A percentile compares a stretch with the other conserved stretches of the same genome.
These are phyloP conservation scores for Alternaria conjuncta DNA, from an alignment of 2,329 filamentous ascomycete species.

Conservation along the genomic window DNA sequence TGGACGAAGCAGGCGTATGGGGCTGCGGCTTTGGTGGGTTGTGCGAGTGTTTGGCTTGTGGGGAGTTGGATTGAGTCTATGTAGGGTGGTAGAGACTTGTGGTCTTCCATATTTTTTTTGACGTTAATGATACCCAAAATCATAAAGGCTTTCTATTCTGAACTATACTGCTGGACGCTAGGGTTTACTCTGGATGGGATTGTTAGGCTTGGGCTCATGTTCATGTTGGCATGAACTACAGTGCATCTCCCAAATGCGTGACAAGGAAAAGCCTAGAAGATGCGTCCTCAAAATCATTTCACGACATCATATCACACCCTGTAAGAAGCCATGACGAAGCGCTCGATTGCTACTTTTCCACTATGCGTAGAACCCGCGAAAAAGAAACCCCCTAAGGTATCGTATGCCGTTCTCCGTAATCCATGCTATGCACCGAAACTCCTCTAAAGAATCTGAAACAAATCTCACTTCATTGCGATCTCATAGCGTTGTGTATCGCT, in stretches of 20 bases:
- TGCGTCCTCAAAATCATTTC: accelerated
- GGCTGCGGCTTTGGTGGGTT: slow-evolving; percentile 47
- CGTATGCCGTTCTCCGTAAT: slow-evolving; percentile 1
- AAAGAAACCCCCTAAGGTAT: slow-evolving; percentile 5
- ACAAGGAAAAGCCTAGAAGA: background rate
- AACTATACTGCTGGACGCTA: background rate
- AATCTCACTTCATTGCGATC: background rate
- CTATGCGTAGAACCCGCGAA: background rate
- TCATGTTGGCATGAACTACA: background rate
- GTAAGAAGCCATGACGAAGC: background rate
- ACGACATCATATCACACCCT: background rate
- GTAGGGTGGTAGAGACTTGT: slow-evolving; percentile 3
- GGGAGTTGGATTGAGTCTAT: slow-evolving; percentile 49
- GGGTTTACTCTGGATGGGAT: background rate
- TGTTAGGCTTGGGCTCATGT: background rate
- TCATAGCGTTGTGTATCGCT: background rate
- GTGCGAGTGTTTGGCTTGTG: slow-evolving; percentile 50
- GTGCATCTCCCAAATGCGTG: background rate
- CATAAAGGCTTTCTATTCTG: background rate
- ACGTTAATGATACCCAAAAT: slow-evolving; percentile 12
- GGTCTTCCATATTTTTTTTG: background rate
- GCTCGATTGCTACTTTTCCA: background rate
- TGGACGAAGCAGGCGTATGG: slow-evolving; percentile 52
- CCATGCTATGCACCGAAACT: slow-evolving; percentile 4
- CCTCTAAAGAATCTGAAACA: background rate